Evolutionary conservation across 176 grass and related monocot genomes (phyloP).

Genomic region (Carex littledalei): DNA sequence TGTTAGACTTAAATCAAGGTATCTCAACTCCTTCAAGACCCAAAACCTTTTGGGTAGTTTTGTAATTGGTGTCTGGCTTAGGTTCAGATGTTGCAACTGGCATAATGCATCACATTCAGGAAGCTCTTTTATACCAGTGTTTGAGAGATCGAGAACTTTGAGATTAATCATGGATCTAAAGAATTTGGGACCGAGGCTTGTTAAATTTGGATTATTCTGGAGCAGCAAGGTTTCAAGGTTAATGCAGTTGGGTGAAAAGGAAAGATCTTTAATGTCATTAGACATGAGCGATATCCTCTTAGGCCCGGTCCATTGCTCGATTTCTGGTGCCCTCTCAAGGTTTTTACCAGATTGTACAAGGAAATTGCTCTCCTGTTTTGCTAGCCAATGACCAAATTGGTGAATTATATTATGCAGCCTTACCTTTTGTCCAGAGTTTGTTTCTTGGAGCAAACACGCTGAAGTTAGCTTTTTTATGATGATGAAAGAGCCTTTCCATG

Average conservation of each 20-base stretch:
- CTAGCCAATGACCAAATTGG: slow-evolving; percentile 38
- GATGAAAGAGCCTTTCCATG: no score
- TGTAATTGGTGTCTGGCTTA: slow-evolving; percentile 16
- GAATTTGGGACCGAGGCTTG: slow-evolving; percentile 2
- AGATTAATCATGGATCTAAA: slow-evolving; percentile 17
- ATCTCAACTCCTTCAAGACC: slow-evolving; percentile 18
- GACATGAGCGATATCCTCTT: slow-evolving; percentile 76
- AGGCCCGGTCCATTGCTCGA: slow-evolving; percentile 26
- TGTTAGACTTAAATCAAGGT: slow-evolving; percentile 31
- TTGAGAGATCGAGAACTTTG: slow-evolving; percentile 35
- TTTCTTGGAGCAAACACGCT: no score
- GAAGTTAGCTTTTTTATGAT: no score
- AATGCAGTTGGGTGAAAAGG: slow-evolving; percentile 5
- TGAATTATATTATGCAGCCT: slow-evolving; percentile 68
- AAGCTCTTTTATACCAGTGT: slow-evolving; percentile 25
- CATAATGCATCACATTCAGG: slow-evolving; percentile 16
- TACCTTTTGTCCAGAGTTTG: slow-evolving; percentile 21
- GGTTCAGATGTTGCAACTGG: slow-evolving; percentile 17
- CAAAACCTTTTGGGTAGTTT: slow-evolving; percentile 4
- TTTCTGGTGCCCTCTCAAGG: slow-evolving; percentile 40
- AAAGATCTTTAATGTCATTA: slow-evolving; percentile 56
- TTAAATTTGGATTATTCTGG: slow-evolving; percentile 29
- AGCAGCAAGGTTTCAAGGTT: slow-evolving; percentile 30
- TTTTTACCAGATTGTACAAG: slow-evolving; percentile 38
- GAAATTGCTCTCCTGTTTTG: slow-evolving; percentile 26